These are phyloP conservation scores for Zygotorulaspora danielsina DNA, from an alignment of 805 yeast genomes.

Conservation along the genomic window DNA sequence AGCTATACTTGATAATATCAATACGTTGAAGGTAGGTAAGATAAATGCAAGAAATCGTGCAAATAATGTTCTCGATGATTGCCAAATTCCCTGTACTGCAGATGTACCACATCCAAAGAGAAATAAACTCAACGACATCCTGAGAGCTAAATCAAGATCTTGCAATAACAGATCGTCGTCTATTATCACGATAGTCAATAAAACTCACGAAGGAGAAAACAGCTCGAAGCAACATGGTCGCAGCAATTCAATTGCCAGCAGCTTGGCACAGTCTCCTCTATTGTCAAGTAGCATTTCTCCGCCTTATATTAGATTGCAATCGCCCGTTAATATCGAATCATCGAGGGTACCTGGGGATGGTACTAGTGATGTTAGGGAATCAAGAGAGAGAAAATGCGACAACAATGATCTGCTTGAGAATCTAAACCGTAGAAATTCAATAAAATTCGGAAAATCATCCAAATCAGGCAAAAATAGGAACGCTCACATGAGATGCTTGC, in stretches of 20 bases:
- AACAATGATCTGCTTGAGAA: neutral
- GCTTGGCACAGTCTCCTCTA: slow-evolving; percentile 10
- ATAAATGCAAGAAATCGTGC: slow-evolving; percentile 5
- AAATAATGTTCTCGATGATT: neutral
- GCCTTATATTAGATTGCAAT: slow-evolving; percentile 1
- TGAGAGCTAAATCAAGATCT: neutral
- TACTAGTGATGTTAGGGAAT: neutral
- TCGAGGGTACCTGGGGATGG: neutral
- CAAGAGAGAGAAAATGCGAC: neutral
- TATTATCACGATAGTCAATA: slow-evolving; percentile 10
- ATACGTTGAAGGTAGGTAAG: slow-evolving; percentile 10
- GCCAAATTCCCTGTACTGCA: neutral
- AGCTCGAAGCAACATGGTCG: neutral
- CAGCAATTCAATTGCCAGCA: slow-evolving; percentile 7
- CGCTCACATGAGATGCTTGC: slow-evolving; percentile 18
- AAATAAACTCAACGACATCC: neutral
- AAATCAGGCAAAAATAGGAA: slow-evolving; percentile 18
- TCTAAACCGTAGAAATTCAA: neutral
- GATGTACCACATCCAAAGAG: neutral
- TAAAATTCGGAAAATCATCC: slow-evolving; percentile 15
- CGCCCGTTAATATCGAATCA: neutral
- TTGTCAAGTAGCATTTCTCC: slow-evolving; percentile 6
- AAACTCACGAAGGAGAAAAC: slow-evolving; percentile 2
- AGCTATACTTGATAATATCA: slow-evolving; percentile 14
- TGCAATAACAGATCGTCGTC: slow-evolving; percentile 8